These are phyloP conservation scores for Sugiyamaella mastotermitis DNA, from an alignment of 805 yeast species.

Conservation along the genomic window DNA sequence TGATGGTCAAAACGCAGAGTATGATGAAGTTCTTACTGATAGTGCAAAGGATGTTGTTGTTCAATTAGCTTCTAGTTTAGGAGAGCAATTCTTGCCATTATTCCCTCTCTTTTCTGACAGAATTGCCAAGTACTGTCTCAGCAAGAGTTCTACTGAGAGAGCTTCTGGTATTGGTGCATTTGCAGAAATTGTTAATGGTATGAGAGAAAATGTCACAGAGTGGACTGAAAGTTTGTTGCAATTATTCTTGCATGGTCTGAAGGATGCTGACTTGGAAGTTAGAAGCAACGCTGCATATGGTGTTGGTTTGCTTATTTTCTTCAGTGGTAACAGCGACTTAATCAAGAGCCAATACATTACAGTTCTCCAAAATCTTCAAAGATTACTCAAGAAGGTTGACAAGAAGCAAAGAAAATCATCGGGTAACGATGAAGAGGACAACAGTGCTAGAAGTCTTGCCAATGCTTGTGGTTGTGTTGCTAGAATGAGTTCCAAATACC, in stretches of 20 bases:
- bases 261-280: conserved; percentile 78
- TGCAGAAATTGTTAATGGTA: conserved; percentile 80
- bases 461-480: conserved; percentile 98
- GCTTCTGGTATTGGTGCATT: conserved; percentile 80
- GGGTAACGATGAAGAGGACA: conserved; percentile 67
- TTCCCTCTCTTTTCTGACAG: conserved; percentile 67
- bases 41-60: conserved; percentile 82
- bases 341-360: conserved; percentile 59
- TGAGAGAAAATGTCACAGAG: conserved; percentile 57
- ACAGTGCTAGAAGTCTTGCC: conserved; percentile 77
- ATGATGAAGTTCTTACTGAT: conserved; percentile 69
- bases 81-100: conserved; percentile 66
- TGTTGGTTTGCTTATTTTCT: conserved; percentile 67
- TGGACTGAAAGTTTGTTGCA: conserved; percentile 59
- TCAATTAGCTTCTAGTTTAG: conserved; percentile 68
- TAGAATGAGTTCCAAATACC: conserved; percentile 74
- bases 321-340: conserved; percentile 46
- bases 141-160: conserved; percentile 68
- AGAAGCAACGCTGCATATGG: conserved; percentile 96
- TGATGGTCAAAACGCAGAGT: conserved; percentile 34
- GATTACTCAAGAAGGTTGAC: conserved; percentile 72
- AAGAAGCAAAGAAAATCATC: conserved; percentile 42
- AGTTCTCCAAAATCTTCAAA: conserved; percentile 61
- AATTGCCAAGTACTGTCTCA: conserved; percentile 49
- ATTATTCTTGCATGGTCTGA: conserved; percentile 48